Percentiles rank a stretch among this genome's conserved stretches.
phyloP scores from a whole-genome alignment of 345 rosid genomes.

The Rhodamnia rubescens region DNA sequence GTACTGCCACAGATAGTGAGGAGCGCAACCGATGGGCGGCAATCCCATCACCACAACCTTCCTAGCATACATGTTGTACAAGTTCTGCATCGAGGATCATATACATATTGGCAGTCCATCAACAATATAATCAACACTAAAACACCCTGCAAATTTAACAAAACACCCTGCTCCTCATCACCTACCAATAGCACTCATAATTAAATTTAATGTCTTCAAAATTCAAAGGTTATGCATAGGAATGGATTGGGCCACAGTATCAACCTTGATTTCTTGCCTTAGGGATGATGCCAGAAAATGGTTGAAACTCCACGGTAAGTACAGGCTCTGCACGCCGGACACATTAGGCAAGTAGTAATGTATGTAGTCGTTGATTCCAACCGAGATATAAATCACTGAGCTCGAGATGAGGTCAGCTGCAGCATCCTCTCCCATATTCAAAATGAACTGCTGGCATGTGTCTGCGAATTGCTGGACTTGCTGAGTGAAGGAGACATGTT shows the following conservation, averaged over 20 bases:
- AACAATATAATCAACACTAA: not conserved
- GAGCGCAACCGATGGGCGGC: conserved; percentile 88
- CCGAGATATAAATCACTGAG: conserved; percentile 65
- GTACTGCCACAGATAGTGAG: conserved; percentile 71
- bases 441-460: conserved; percentile 62
- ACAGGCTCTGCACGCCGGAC: conserved; percentile 59
- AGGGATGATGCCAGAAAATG: conserved; percentile 58
- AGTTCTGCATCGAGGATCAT: conserved; percentile 30
- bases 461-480: conserved; percentile 84
- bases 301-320: conserved; percentile 82
- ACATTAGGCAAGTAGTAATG: conserved; percentile 75
- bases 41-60: conserved; percentile 77
- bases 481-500: conserved; percentile 67
- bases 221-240: not conserved
- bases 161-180: not conserved
- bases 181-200: not conserved
- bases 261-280: conserved; percentile 64
- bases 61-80: conserved; percentile 53
- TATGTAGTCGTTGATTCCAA: conserved; percentile 84
- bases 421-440: conserved; percentile 50
- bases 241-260: not conserved
- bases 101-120: not conserved
- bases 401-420: conserved; percentile 40
- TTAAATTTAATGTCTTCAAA: not conserved
- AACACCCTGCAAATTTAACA: not conserved